Evolutionary conservation across 2,329 filamentous ascomycete species (phyloP).

Genomic region (Pleoardoris graminearum): DNA sequence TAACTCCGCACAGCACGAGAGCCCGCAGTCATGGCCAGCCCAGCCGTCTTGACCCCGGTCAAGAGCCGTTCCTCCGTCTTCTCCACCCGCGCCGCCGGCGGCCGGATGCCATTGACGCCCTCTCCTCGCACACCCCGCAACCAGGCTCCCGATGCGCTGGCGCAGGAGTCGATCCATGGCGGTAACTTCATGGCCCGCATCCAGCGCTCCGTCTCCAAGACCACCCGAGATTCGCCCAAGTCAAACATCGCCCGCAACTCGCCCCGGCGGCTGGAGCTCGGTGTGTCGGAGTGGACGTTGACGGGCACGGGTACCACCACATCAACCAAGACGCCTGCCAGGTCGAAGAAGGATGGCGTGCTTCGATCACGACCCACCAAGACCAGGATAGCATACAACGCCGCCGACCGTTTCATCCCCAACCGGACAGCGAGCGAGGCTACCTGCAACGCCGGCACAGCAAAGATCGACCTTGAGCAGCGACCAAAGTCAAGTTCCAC

Average conservation of each 20-base stretch:
- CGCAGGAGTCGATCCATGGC: conserved; percentile 70
- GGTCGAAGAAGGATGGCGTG: conserved; percentile 41
- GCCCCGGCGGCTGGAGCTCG: conserved; percentile 85
- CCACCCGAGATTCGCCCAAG: conserved; percentile 83
- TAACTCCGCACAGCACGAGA: conserved; percentile 29
- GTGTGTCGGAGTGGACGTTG: conserved; percentile 89
- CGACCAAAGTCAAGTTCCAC: conserved; percentile 71
- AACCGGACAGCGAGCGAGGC: conserved; percentile 90
- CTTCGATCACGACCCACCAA: conserved; percentile 42
- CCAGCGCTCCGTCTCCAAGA: conserved; percentile 68
- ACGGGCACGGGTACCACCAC: conserved; percentile 71
- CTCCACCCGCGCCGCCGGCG: conserved; percentile 88
- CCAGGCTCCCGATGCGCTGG: conserved; percentile 50
- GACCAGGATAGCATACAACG: conserved; percentile 59
- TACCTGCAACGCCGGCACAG: conserved; percentile 77
- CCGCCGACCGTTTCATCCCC: conserved; percentile 92
- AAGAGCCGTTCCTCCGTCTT: conserved; percentile 96
- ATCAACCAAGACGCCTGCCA: conserved; percentile 48
- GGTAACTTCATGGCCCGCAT: conserved; percentile 79
- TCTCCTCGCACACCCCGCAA: conserved; percentile 71
- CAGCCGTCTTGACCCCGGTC: conserved; percentile 82
- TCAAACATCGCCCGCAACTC: conserved; percentile 89
- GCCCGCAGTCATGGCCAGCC: conserved; percentile 72
- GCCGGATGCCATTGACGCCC: conserved; percentile 90
- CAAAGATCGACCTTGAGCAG: conserved; percentile 69